phyloP scores from a whole-genome alignment of 192 early-diverging fungal species.

The Coemansia erecta region DNA sequence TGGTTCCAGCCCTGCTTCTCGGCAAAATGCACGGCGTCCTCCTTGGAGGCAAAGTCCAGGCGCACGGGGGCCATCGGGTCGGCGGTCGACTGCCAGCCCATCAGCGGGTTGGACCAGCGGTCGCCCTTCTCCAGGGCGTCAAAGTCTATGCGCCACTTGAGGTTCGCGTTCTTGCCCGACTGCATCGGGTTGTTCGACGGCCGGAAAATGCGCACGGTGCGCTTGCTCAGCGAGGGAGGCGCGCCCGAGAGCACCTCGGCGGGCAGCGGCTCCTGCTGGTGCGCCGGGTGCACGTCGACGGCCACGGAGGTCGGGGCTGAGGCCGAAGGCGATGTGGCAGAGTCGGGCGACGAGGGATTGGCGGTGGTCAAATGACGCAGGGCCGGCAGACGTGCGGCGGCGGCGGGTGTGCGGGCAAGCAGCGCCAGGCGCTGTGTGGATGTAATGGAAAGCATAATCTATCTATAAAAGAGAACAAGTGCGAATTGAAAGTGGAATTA shows the following conservation, averaged over 20 bases:
- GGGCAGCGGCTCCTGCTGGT: slow-evolving; percentile 42
- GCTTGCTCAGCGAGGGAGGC: slow-evolving; percentile 57
- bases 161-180: slow-evolving; percentile 71
- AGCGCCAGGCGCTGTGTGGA: too few relatives aligned
- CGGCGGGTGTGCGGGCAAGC: too few relatives aligned
- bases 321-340: too few relatives aligned
- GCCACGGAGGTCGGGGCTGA: too few relatives aligned
- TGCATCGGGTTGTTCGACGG: slow-evolving; percentile 85
- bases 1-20: slow-evolving; percentile 94
- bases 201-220: slow-evolving; percentile 81
- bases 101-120: slow-evolving; percentile 90
- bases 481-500: too few relatives aligned
- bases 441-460: too few relatives aligned
- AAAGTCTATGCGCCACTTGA: slow-evolving; percentile 89
- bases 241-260: slow-evolving; percentile 52
- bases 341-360: too few relatives aligned
- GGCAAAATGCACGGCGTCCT: slow-evolving; percentile 92
- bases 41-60: slow-evolving; percentile 81
- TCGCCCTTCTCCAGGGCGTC: slow-evolving; percentile 73
- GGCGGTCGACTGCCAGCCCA: slow-evolving; percentile 84
- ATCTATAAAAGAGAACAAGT: too few relatives aligned
- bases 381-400: too few relatives aligned
- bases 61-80: slow-evolving; percentile 80
- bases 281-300: slow-evolving; percentile 40
- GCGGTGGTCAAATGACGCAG: too few relatives aligned